These are phyloP conservation scores for Trichosporon faecale DNA, from an alignment of 1,284 basidiomycete genomes.

Conservation along the genomic window DNA sequence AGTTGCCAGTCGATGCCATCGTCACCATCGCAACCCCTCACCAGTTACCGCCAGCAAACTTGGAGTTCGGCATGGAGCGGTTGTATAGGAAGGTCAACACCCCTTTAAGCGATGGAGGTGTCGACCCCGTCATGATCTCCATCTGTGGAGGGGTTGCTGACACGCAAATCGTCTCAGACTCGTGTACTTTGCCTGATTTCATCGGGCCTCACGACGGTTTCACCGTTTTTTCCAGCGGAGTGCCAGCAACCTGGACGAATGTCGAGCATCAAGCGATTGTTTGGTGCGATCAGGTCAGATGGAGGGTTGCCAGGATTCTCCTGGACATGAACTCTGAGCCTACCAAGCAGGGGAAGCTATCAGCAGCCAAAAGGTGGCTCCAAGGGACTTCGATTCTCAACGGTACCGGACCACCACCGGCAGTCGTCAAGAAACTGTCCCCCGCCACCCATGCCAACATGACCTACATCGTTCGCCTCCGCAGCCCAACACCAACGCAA, in stretches of 20 bases:
- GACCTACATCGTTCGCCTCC: conserved; percentile 24
- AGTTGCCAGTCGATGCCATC: conserved; percentile 66
- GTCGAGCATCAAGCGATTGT: conserved; percentile 96
- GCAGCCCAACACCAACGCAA: background rate
- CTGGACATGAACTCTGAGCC: conserved; percentile 63
- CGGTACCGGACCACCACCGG: no score
- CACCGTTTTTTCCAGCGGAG: conserved; percentile 77
- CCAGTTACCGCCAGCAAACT: conserved; percentile 77
- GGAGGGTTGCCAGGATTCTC: conserved; percentile 74
- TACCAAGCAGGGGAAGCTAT: conserved; percentile 12
- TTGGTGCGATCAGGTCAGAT: conserved; percentile 97
- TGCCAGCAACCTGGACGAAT: conserved; percentile 89
- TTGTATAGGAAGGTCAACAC: conserved; percentile 60
- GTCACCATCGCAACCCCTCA: conserved; percentile 96
- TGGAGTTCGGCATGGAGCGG: conserved; percentile 67
- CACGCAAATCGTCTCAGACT: conserved; percentile 87
- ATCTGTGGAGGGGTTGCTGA: conserved; percentile 91
- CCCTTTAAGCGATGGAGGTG: conserved; percentile 57
- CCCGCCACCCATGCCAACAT: conserved; percentile 11
- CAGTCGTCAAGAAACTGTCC: background rate
- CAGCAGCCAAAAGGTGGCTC: conserved; percentile 20
- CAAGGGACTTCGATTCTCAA: background rate
- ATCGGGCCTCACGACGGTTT: conserved; percentile 56
- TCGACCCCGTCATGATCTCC: conserved; percentile 66
- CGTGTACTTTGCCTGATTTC: conserved; percentile 62